Evolutionary conservation across 2,329 filamentous ascomycete species (phyloP), one percentile per base, ranked within the genome.

Genomic region (Teratosphaeria pseudoeucalypti): DNA sequence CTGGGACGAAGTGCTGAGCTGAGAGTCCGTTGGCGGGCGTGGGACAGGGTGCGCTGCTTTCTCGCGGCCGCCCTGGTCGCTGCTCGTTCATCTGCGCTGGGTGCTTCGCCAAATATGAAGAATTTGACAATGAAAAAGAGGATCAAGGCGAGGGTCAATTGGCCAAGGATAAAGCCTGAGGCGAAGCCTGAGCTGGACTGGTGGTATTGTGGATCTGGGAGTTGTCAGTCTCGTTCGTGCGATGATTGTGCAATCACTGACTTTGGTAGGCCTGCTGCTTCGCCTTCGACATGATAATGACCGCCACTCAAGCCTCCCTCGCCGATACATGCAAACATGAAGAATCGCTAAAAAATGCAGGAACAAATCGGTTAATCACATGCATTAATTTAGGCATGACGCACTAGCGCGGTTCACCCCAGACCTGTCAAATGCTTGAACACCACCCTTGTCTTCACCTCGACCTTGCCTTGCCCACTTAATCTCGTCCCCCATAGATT

Each of bases 71-170:
- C 89, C 65, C 88, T 85, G 52, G 88, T 78, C 7, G 89, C 81
- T 12, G 90, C 89, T 23, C 88, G 89, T 58, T 87, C 85, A 64
- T 95, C 91, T 62, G 90, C 82, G 1, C 89, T 90, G 0, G 91
- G 90, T 5, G 90, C 85, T 71, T 97, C 94, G 67, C 94, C 94
- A 72, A 99, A 97, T 71, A 99, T 97, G 82, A 99, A 99, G 83
- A 96, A 99, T 73, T 96, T 96, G 75, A 99, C 97, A 76, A 99
- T 97, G 66, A 88, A 90, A 64, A 91, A 92, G 62, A 99, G 85
- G 47, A 99, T 81, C 27, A 97, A 78, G 14, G 96, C 89, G 54
- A 99, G 89, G 1, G 91, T 95, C 57, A 99, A 81, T 74, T 99
- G 94, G 56, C 94, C 94, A 34, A 97, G 81, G 55, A 99, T 85